Evolutionary conservation across 305 asterid species (phyloP).

Genomic region (Stenogyne calaminthoides): DNA sequence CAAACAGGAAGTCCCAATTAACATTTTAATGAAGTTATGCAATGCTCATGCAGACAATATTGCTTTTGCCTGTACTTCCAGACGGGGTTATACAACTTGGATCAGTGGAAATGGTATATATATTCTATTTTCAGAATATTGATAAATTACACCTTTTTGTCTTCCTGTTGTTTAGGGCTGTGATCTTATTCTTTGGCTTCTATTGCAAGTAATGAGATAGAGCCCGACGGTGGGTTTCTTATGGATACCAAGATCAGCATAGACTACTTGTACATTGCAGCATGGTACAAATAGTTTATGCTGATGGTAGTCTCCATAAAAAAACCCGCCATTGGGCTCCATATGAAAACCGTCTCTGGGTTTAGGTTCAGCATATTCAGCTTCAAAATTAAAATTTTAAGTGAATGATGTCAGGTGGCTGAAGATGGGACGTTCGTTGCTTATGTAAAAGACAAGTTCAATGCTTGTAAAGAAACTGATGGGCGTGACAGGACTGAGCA

Average conservation of each 20-base stretch:
- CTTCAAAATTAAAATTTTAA: conserved; percentile 14
- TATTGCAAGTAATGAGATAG: background rate
- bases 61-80: conserved; percentile 77
- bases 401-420: conserved; percentile 57
- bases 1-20: conserved; percentile 10
- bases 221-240: no score
- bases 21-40: conserved; percentile 15
- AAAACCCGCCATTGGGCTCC: no score
- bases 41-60: conserved; percentile 71
- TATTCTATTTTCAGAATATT: conserved; percentile 22
- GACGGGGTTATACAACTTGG: conserved; percentile 91
- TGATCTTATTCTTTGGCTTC: background rate
- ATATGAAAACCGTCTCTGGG: background rate
- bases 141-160: background rate
- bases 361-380: conserved; percentile 13
- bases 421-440: conserved; percentile 61
- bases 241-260: no score
- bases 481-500: conserved; percentile 30
- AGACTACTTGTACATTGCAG: no score
- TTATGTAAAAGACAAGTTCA: conserved; percentile 40
- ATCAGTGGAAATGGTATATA: conserved; percentile 70
- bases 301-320: no score
- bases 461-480: conserved; percentile 36
- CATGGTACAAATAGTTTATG: no score
- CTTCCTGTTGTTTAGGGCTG: background rate